These are phyloP conservation scores for Diaporthe batatas DNA, from an alignment of 2,329 filamentous ascomycete genomes.

Conservation along the genomic window DNA sequence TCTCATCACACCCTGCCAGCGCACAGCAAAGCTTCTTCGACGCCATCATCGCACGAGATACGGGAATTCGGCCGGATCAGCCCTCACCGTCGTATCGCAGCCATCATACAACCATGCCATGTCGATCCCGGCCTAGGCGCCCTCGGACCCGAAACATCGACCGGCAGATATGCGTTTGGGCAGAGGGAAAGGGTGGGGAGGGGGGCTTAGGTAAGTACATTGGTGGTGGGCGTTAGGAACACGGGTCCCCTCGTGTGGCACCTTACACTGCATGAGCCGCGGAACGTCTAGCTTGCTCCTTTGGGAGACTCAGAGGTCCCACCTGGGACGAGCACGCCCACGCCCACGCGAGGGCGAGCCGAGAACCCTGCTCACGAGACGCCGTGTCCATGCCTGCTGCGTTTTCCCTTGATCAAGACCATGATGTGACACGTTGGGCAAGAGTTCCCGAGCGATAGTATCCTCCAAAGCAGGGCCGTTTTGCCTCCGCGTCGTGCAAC, in stretches of 20 bases:
- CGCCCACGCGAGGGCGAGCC: background rate
- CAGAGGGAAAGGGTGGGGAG: background rate
- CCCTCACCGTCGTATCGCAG: background rate
- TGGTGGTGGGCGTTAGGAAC: background rate
- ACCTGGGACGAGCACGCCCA: background rate
- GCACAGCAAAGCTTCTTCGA: background rate
- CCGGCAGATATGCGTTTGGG: background rate
- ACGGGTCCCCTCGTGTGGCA: conserved; percentile 19
- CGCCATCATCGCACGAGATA: background rate
- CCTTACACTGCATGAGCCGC: background rate
- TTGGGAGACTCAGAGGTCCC: conserved; percentile 4
- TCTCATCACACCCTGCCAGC: background rate
- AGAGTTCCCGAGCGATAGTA: conserved; percentile 22
- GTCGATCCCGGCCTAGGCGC: background rate
- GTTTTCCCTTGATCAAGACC: conserved; percentile 1
- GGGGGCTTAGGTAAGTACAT: too few species aligned
- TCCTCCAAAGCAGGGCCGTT: conserved; percentile 13
- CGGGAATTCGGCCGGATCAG: background rate
- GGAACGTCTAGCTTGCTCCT: conserved; percentile 13
- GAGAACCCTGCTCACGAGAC: conserved; percentile 11
- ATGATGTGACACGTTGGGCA: conserved; percentile 12
- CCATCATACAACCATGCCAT: background rate
- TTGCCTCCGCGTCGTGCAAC: background rate
- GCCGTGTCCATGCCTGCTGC: conserved; percentile 28
- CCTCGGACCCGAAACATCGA: conserved; percentile 12